A percentile compares a stretch with the other conserved stretches of the same genome.
These are phyloP conservation scores for Cyclotella kingstonii DNA, from an alignment of 108 stramenopile species.

Conservation along the genomic window DNA sequence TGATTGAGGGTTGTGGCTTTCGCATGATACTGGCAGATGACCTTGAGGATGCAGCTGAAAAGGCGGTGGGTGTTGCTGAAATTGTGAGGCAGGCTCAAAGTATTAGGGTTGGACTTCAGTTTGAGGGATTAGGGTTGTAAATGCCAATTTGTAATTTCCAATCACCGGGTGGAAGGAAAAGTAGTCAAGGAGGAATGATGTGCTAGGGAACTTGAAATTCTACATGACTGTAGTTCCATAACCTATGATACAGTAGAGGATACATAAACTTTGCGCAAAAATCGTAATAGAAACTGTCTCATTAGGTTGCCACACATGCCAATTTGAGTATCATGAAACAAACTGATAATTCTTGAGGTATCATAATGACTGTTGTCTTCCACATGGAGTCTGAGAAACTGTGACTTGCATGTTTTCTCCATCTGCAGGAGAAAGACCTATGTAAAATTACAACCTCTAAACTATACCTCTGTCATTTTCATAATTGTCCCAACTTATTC, in stretches of 20 bases:
- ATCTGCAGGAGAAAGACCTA: no score
- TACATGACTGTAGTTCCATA: no score
- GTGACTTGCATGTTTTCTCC: no score
- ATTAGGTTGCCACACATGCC: no score
- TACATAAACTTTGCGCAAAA: no score
- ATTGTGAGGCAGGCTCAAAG: constrained; percentile 72
- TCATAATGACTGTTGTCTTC: neutral
- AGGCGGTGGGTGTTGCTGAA: constrained; percentile 82
- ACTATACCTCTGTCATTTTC: no score
- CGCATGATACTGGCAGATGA: constrained; percentile 76
- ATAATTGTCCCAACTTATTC: constrained; percentile 32
- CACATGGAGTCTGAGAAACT: neutral
- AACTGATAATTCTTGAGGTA: neutral
- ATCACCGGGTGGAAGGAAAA: neutral
- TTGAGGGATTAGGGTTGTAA: constrained; percentile 62
- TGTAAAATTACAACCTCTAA: no score
- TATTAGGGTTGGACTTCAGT: constrained; percentile 68
- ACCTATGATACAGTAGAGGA: no score
- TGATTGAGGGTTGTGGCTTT: constrained; percentile 67
- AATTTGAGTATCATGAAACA: neutral
- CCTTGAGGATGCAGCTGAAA: constrained; percentile 85
- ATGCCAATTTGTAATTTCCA: neutral
- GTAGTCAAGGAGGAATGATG: neutral
- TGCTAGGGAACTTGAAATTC: neutral
- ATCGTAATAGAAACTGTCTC: neutral